Percentiles rank a stretch among this genome's conserved stretches.
Conservation (phyloP, 164 flowering plant genomes). For the Euptelea pleiosperma region DNA sequence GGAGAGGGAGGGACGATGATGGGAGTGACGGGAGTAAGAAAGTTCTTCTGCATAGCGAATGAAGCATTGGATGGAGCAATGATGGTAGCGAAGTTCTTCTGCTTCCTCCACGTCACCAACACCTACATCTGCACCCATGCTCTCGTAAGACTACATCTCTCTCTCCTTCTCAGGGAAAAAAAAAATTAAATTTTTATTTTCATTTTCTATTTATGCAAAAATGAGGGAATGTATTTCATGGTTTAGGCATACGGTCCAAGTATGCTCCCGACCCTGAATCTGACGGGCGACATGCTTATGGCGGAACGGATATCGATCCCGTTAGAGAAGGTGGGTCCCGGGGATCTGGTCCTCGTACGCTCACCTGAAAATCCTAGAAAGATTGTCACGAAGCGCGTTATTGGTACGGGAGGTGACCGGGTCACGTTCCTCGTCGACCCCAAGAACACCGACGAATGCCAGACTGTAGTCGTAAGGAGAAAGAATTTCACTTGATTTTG, state of each 20-base stretch:
- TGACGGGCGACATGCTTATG: slow-evolving; percentile 43
- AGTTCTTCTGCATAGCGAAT: slow-evolving; percentile 19
- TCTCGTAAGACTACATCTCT: slow-evolving; percentile 27
- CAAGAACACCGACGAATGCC: slow-evolving; percentile 19
- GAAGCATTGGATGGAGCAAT: slow-evolving; percentile 39
- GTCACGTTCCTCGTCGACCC: slow-evolving; percentile 46
- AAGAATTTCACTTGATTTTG: neutral
- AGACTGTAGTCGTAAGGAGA: slow-evolving; percentile 48
- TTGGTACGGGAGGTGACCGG: slow-evolving; percentile 60
- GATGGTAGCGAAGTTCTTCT: slow-evolving; percentile 36
- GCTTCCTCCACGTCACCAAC: slow-evolving; percentile 53
- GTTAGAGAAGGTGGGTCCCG: slow-evolving; percentile 36
- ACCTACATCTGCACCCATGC: slow-evolving; percentile 42
- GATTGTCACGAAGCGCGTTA: slow-evolving; percentile 47
- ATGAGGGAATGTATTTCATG: neutral
- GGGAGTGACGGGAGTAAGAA: neutral
- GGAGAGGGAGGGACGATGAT: too few relatives aligned
- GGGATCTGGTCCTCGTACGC: slow-evolving; percentile 55
- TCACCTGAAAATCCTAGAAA: slow-evolving; percentile 62
- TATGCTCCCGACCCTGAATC: slow-evolving; percentile 70
- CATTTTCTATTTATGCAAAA: neutral
- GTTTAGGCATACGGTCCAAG: slow-evolving; percentile 70
- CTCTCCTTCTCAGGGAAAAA: slow-evolving; percentile 2
- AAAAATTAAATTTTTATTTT: too few relatives aligned
- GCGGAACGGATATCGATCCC: slow-evolving; percentile 50